These are phyloP conservation scores for Starmera caribaea DNA, from an alignment of 805 yeast species.

Conservation along the genomic window DNA sequence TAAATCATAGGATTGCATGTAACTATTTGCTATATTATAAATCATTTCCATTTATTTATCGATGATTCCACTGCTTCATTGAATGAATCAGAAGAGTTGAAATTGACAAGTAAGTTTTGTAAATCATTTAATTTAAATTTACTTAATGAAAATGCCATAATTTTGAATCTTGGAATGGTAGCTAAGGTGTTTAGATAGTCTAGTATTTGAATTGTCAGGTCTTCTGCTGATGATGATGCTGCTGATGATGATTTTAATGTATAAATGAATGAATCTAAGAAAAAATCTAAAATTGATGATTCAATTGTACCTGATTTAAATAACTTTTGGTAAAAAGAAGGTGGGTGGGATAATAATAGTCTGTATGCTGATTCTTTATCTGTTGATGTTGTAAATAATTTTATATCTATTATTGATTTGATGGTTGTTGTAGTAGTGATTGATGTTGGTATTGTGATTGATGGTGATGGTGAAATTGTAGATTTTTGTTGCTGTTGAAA, in stretches of 20 bases:
- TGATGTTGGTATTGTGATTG: neutral
- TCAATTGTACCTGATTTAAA: slow-evolving; percentile 40
- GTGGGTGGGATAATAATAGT: slow-evolving; percentile 25
- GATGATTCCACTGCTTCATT: no score
- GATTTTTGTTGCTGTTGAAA: slow-evolving; percentile 10
- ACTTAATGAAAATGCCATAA: neutral
- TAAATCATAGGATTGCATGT: no score
- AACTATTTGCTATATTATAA: no score
- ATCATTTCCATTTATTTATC: no score
- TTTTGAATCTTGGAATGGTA: slow-evolving; percentile 13
- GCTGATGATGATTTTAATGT: neutral
- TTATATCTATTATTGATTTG: neutral
- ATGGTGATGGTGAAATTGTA: neutral
- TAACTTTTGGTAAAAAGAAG: slow-evolving; percentile 18
- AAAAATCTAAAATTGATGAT: slow-evolving; percentile 35
- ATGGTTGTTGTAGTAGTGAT: slow-evolving; percentile 27
- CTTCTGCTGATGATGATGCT: neutral
- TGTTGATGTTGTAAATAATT: slow-evolving; percentile 1
- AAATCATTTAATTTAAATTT: neutral
- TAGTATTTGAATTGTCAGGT: neutral
- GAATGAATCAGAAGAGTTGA: no score
- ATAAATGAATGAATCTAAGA: slow-evolving; percentile 28
- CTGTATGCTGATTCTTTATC: slow-evolving; percentile 23
- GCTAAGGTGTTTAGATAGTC: slow-evolving; percentile 2
- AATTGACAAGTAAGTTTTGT: no score